Evolutionary conservation across 345 rosid species (phyloP).

Genomic region (Syzygium grande): DNA sequence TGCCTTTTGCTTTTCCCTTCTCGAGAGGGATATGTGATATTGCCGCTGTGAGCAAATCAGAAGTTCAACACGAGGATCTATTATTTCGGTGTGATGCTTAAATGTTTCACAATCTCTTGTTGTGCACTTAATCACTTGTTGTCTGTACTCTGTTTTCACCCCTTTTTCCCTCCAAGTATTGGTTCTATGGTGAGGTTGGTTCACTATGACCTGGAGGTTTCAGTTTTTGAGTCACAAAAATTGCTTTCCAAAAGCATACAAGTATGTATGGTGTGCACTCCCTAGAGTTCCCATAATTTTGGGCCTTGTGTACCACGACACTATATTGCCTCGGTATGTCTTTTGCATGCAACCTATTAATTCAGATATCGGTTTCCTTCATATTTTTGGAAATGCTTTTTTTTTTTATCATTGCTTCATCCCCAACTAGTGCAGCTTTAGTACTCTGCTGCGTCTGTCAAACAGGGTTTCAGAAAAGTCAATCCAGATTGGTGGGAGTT

Average conservation of each 20-base stretch:
- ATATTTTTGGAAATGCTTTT: not conserved
- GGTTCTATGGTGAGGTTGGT: not conserved
- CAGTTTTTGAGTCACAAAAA: not conserved
- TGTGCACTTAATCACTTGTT: not conserved
- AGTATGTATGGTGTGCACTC: not conserved
- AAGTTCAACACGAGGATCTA: not conserved
- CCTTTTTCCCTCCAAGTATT: not conserved
- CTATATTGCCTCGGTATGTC: not conserved
- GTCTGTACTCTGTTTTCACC: not conserved
- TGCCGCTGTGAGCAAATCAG: not conserved
- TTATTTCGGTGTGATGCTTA: not conserved
- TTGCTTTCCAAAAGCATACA: not conserved
- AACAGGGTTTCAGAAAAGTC: constrained; percentile 92
- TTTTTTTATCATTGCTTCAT: not conserved
- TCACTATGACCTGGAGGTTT: not conserved
- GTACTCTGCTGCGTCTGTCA: not conserved
- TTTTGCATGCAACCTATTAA: not conserved
- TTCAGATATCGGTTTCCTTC: not conserved
- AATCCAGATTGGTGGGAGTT: constrained; percentile 98
- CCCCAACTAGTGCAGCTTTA: not conserved
- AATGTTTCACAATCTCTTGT: not conserved
- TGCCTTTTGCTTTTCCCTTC: not conserved
- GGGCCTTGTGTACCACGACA: not conserved
- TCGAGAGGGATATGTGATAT: not conserved
- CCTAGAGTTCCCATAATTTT: not conserved